These are phyloP conservation scores for Cercospora zeae-maydis DNA, from an alignment of 2,329 filamentous ascomycete genomes.

Conservation along the genomic window DNA sequence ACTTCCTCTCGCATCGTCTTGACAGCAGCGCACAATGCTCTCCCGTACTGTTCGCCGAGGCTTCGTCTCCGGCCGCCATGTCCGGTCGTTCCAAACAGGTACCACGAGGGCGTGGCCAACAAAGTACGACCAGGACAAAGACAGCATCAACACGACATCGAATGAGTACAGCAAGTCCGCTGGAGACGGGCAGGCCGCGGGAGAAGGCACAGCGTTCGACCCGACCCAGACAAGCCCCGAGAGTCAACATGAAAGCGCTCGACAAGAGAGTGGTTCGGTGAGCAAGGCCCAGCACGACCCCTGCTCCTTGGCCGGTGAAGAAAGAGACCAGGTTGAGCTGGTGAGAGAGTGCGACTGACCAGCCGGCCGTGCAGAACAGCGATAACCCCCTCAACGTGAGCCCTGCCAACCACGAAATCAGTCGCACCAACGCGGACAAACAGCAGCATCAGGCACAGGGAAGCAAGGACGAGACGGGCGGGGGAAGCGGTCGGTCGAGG, in stretches of 20 bases:
- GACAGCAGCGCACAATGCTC: constrained; percentile 10
- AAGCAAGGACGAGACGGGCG: constrained; percentile 35
- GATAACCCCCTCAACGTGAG: constrained; percentile 57
- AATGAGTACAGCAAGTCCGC: constrained; percentile 68
- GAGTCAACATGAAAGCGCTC: constrained; percentile 46
- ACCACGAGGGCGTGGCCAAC: constrained; percentile 32
- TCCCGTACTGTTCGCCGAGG: constrained; percentile 14
- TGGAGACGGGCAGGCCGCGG: constrained; percentile 56
- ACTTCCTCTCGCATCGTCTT: neutral
- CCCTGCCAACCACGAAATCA: constrained; percentile 59
- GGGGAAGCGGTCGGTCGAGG: constrained; percentile 27
- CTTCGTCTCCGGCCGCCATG: constrained; percentile 11
- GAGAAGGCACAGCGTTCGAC: constrained; percentile 64
- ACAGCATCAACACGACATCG: constrained; percentile 61
- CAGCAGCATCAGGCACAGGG: constrained; percentile 39
- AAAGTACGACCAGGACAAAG: constrained; percentile 49
- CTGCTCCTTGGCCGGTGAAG: constrained; percentile 4
- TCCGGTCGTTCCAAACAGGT: constrained; percentile 21
- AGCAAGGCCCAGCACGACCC: constrained; percentile 5
- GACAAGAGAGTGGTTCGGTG: constrained; percentile 32
- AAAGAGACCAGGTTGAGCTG: neutral
- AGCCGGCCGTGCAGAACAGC: constrained; percentile 25
- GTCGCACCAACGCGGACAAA: constrained; percentile 43
- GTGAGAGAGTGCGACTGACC: neutral
- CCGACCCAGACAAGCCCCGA: constrained; percentile 66